Conservation (phyloP, 148 eudicot species). For the Diospyros kaki region DNA sequence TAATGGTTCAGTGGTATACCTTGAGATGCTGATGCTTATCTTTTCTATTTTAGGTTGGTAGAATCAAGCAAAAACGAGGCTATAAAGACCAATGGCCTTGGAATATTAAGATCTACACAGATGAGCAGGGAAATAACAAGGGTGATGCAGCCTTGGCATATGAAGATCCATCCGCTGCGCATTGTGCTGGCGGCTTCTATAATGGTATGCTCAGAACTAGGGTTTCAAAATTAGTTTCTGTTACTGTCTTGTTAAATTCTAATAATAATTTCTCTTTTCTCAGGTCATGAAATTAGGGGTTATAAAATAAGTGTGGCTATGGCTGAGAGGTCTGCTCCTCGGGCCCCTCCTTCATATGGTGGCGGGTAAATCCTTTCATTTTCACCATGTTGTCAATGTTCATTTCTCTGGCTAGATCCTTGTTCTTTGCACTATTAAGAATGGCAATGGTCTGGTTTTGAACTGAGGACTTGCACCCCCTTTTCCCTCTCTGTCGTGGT, state of each 20-base stretch:
- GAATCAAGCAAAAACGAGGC: constrained; percentile 92
- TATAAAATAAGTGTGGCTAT: constrained; percentile 73
- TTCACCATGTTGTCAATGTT: not conserved
- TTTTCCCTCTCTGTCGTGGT: too few species aligned
- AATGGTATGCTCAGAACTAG: constrained; percentile 37
- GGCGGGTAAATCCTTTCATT: constrained; percentile 40
- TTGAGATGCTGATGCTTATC: not conserved
- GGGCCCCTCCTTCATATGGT: constrained; percentile 51
- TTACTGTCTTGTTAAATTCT: not conserved
- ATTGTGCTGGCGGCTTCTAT: constrained; percentile 82
- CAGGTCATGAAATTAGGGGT: constrained; percentile 80
- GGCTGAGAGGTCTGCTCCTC: constrained; percentile 94
- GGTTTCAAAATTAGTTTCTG: not conserved
- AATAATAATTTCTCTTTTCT: constrained; percentile 12
- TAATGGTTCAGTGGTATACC: not conserved
- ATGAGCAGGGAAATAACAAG: constrained; percentile 87
- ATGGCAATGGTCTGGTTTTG: too few species aligned
- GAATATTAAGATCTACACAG: constrained; percentile 83
- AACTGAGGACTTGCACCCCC: too few species aligned
- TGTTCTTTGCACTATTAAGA: too few species aligned
- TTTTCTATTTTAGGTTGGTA: constrained; percentile 56
- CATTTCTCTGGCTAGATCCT: too few species aligned
- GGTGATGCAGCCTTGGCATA: constrained; percentile 88
- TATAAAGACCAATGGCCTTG: constrained; percentile 99
- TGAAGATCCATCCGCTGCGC: constrained; percentile 96